Evolutionary conservation across 257 asterid genomes (phyloP), one percentile per base, ranked within the genome.

Genomic region (Solanum ahanhuiri): DNA sequence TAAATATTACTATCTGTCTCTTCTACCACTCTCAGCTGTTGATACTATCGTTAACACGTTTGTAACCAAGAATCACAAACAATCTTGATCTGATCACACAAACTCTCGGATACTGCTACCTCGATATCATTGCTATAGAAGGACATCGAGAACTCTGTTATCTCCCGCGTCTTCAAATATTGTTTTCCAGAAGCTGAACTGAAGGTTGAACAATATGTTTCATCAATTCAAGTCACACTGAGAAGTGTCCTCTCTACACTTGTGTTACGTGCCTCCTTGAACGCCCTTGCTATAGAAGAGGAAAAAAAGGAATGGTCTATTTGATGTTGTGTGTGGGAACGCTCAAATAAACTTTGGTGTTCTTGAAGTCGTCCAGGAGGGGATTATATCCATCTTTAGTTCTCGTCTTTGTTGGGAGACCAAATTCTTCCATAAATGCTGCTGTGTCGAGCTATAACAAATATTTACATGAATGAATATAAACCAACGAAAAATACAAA

Each of bases 341-440:
- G 84, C 99, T 97, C 77, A 95, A 92, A 88, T 94, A 97, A 87
- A 97, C 88, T 89, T 95, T 94, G 54, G 98, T 95, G 91, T 97
- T 97, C 94, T 94, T 95, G 96, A 97, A 97, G 90, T 97, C 99
- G 86, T 97, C 99, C 87, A 97, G 86, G 91, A 97, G 92, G 30
- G 99, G 98, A 83, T 97, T 97, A 93, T 94, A 97, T 87, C 98
- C 99, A 64, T 95, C 98, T 90, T 86, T 93, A 67, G 98, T 97
- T 91, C 94, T 94, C 25, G 99, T 97, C 94, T 92, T 95, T 23
- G 95, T 64, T 64, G 98, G 98, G 89, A 97, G 93, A 60, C 99
- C 98, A 9, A 97, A 97, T 88, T 97, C 98, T 89, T 95, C 98
- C 99, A 97, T 97, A 91, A 95, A 95, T 7, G 97, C 89, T 25